These are phyloP conservation scores for Emmonsia crescens DNA, from an alignment of 2,329 filamentous ascomycete species.

Conservation along the genomic window DNA sequence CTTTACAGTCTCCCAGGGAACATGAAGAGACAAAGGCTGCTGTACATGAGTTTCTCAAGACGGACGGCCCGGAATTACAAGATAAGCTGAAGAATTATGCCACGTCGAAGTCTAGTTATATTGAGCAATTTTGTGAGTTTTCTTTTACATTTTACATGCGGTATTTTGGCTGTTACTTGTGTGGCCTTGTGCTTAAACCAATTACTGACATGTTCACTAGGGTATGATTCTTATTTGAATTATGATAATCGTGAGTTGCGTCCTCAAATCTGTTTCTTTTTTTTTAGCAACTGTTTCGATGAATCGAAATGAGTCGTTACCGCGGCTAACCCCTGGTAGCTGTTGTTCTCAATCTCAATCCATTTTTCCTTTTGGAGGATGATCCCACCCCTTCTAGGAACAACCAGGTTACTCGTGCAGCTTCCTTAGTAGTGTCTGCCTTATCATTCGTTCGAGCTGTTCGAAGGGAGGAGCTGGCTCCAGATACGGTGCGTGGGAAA, in stretches of 20 bases:
- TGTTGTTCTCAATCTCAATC: conserved; percentile 92
- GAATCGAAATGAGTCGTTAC: neutral
- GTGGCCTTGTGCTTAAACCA: neutral
- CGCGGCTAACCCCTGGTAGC: conserved; percentile 29
- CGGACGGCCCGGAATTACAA: conserved; percentile 74
- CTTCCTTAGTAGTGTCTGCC: conserved; percentile 81
- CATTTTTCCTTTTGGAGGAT: conserved; percentile 94
- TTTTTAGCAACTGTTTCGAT: neutral
- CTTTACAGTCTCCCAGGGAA: conserved; percentile 70
- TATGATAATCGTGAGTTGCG: conserved; percentile 64
- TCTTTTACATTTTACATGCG: neutral
- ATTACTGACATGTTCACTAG: conserved; percentile 36
- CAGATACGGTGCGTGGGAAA: conserved; percentile 71
- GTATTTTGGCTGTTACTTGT: neutral
- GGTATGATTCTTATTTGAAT: conserved; percentile 98
- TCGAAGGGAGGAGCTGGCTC: conserved; percentile 80
- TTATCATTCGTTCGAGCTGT: conserved; percentile 89
- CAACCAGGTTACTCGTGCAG: conserved; percentile 89
- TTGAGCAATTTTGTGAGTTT: conserved; percentile 90
- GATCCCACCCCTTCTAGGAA: conserved; percentile 93
- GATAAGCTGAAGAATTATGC: conserved; percentile 86
- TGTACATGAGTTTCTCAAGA: conserved; percentile 68
- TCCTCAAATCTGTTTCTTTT: neutral
- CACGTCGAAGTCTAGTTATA: conserved; percentile 83
- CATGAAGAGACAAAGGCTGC: conserved; percentile 72